Percentiles rank a stretch among this genome's conserved stretches.
These are phyloP conservation scores for Kwoniella bestiolae DNA, from an alignment of 768 basidiomycete genomes.

Conservation along the genomic window DNA sequence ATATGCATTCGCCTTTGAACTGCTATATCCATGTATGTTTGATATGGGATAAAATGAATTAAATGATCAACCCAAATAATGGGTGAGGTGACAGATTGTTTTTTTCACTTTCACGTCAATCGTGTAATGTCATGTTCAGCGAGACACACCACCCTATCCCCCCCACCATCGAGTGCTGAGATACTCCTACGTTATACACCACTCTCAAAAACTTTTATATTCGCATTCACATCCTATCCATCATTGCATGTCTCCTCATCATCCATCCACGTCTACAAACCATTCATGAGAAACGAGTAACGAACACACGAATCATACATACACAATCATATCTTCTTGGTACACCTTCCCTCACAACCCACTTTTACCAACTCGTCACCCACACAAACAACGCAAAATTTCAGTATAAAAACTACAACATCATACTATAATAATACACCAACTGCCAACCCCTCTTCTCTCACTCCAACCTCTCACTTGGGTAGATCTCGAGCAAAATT, in stretches of 20 bases:
- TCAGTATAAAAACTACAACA: background rate
- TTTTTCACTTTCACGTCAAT: slow-evolving; percentile 1
- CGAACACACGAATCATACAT: slow-evolving; percentile 5
- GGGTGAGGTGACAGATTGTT: background rate
- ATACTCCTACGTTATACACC: too few relatives aligned
- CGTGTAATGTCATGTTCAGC: background rate
- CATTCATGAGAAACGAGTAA: slow-evolving; percentile 10
- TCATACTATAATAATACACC: too few relatives aligned
- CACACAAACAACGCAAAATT: background rate
- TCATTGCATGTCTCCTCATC: background rate
- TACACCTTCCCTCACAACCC: background rate
- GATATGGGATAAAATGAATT: slow-evolving; percentile 14
- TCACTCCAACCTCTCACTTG: background rate
- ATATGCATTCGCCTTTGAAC: too few relatives aligned
- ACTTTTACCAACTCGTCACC: background rate
- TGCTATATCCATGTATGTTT: background rate
- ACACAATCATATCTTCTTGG: slow-evolving; percentile 1
- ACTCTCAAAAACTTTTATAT: too few relatives aligned
- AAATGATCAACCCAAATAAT: slow-evolving; percentile 2
- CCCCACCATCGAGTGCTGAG: background rate
- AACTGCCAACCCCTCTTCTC: background rate
- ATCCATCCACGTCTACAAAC: background rate
- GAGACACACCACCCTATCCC: background rate
- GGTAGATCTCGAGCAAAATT: background rate
- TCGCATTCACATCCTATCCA: background rate